phyloP scores from a whole-genome alignment of 1,284 basidiomycete species.

The Termitomyces sp. region DNA sequence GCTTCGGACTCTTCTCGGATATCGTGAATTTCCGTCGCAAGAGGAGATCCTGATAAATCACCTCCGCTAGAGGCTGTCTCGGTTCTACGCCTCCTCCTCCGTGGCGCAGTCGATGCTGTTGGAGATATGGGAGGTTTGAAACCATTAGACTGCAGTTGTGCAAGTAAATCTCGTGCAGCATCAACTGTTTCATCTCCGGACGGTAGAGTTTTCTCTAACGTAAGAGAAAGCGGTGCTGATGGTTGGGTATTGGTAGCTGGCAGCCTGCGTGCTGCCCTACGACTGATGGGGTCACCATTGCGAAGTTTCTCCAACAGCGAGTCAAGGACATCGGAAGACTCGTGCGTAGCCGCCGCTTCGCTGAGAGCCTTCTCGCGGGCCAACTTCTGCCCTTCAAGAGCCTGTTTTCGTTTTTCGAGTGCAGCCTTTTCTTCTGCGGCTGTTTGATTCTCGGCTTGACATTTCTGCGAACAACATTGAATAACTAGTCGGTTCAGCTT shows the following conservation, averaged over 20 bases:
- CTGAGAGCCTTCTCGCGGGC: constrained; percentile 50
- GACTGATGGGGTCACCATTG: constrained; percentile 59
- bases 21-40: constrained; percentile 26
- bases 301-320: constrained; percentile 69
- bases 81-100: constrained; percentile 28
- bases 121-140: constrained; percentile 35
- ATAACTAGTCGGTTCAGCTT: constrained; percentile 5
- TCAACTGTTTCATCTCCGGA: constrained; percentile 45
- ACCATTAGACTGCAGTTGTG: constrained; percentile 62
- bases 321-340: constrained; percentile 68
- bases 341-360: constrained; percentile 33
- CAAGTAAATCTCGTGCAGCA: constrained; percentile 69
- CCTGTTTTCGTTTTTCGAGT: constrained; percentile 60
- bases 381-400: constrained; percentile 58
- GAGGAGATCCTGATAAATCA: constrained; percentile 26
- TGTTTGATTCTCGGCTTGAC: constrained; percentile 71
- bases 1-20: constrained; percentile 14
- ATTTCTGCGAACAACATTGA: constrained; percentile 60
- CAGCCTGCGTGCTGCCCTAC: constrained; percentile 49
- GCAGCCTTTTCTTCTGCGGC: constrained; percentile 63
- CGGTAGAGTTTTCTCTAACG: constrained; percentile 29
- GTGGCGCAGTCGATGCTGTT: constrained; percentile 27
- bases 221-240: constrained; percentile 37
- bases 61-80: constrained; percentile 21
- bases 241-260: constrained; percentile 35